A percentile compares a stretch with the other conserved stretches of the same genome.
Conservation (phyloP, 495 filamentous ascomycete species). For the Clohesyomyces aquaticus region DNA sequence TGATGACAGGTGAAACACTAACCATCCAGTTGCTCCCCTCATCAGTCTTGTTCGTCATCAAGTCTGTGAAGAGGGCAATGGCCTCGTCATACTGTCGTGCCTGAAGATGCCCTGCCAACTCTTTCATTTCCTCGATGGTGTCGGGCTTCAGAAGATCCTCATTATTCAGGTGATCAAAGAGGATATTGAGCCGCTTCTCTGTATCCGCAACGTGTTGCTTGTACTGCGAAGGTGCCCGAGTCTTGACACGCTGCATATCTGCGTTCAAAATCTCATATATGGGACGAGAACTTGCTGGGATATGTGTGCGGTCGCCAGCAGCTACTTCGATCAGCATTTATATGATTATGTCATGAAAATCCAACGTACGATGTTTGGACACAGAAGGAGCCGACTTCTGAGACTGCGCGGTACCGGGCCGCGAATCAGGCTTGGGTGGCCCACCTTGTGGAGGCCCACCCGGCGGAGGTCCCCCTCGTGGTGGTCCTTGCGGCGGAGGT, state of each 20-base stretch:
- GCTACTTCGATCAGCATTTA: constrained; percentile 44
- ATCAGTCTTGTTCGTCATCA: constrained; percentile 78
- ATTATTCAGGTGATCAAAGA: constrained; percentile 97
- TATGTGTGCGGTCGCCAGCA: constrained; percentile 86
- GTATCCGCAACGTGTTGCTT: constrained; percentile 87
- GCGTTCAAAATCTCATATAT: constrained; percentile 78
- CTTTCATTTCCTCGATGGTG: constrained; percentile 71
- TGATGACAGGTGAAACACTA: constrained; percentile 48
- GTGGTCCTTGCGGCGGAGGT: constrained; percentile 47
- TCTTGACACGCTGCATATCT: constrained; percentile 87
- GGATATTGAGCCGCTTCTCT: constrained; percentile 83
- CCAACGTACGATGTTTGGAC: constrained; percentile 68
- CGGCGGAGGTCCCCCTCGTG: constrained; percentile 49
- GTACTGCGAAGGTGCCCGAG: constrained; percentile 78
- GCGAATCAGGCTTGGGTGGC: constrained; percentile 52
- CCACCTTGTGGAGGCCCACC: constrained; percentile 53
- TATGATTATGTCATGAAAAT: constrained; percentile 22
- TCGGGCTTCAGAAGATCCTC: constrained; percentile 83
- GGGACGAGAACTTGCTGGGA: constrained; percentile 72
- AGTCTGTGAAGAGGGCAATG: constrained; percentile 72
- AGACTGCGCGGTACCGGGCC: constrained; percentile 58
- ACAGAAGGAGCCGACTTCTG: constrained; percentile 40
- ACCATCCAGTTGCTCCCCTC: constrained; percentile 98
- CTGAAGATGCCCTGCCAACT: constrained; percentile 69
- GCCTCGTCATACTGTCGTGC: constrained; percentile 77